Percentiles rank a stretch among this genome's conserved stretches.
Evolutionary conservation across 192 early-diverging fungal species (phyloP).

Genomic region (Coemansia sp.): DNA sequence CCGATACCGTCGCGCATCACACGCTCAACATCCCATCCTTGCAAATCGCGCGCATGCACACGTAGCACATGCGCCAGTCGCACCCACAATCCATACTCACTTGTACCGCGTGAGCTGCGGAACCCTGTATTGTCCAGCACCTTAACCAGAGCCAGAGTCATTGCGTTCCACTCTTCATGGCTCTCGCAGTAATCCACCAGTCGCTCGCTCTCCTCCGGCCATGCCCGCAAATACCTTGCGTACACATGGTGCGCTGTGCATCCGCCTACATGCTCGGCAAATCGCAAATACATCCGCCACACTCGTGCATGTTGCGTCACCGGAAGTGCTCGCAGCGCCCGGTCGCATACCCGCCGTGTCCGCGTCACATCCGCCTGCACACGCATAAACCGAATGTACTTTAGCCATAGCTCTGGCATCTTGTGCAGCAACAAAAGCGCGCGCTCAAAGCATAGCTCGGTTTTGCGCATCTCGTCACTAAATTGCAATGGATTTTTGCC

Average conservation of each 20-base stretch:
- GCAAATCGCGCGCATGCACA: constrained; percentile 56
- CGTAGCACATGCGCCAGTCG: constrained; percentile 79
- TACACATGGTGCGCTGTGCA: constrained; percentile 79
- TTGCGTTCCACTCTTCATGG: constrained; percentile 70
- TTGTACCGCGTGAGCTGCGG: constrained; percentile 7
- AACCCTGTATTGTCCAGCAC: constrained; percentile 62
- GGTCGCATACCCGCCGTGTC: constrained; percentile 86
- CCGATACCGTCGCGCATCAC: constrained; percentile 84
- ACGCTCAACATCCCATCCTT: constrained; percentile 70
- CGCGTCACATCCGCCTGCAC: constrained; percentile 66
- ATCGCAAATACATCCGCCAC: constrained; percentile 84
- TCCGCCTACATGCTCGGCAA: constrained; percentile 75
- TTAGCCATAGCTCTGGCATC: constrained; percentile 93
- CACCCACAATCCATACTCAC: constrained; percentile 72
- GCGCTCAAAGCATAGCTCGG: constrained; percentile 81
- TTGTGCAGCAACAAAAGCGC: constrained; percentile 90
- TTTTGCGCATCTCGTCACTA: constrained; percentile 61
- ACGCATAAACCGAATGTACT: constrained; percentile 69
- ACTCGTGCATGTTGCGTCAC: constrained; percentile 90
- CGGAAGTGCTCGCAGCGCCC: constrained; percentile 82
- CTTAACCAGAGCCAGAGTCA: constrained; percentile 67
- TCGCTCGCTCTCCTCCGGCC: constrained; percentile 74
- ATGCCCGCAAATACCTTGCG: constrained; percentile 79
- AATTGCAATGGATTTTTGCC: constrained; percentile 57
- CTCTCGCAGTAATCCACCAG: constrained; percentile 72